Percentiles rank a stretch among this genome's conserved stretches.
phyloP scores from a whole-genome alignment of 2,329 filamentous ascomycete species.

The Fusarium pseudoanthophilum region DNA sequence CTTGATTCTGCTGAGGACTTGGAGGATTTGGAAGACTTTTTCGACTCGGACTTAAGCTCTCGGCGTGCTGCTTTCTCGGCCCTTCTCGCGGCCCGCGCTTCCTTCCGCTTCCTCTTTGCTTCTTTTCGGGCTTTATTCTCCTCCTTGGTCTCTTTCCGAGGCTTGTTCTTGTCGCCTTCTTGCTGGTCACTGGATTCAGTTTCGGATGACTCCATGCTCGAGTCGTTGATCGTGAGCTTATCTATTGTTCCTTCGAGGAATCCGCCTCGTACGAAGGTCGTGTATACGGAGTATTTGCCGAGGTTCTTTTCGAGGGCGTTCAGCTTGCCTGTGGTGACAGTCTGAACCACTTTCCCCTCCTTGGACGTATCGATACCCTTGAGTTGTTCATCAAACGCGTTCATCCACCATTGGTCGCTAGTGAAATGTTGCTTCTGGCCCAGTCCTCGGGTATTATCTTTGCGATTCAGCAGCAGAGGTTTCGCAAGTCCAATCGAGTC shows the following conservation, averaged over 20 bases:
- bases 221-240: constrained; percentile 42
- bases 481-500: constrained; percentile 81
- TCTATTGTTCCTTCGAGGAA: constrained; percentile 76
- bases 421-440: constrained; percentile 77
- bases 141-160: constrained; percentile 56
- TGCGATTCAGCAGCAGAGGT: constrained; percentile 84
- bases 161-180: constrained; percentile 34
- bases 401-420: constrained; percentile 95
- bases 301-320: constrained; percentile 66
- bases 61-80: constrained; percentile 39
- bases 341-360: constrained; percentile 66
- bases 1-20: constrained; percentile 46
- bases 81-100: constrained; percentile 39
- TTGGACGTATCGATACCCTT: constrained; percentile 77
- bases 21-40: constrained; percentile 42
- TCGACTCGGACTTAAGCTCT: constrained; percentile 40
- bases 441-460: constrained; percentile 82
- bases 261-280: constrained; percentile 86
- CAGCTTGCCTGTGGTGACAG: constrained; percentile 63
- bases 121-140: constrained; percentile 53
- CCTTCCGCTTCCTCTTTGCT: constrained; percentile 47
- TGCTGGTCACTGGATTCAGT: constrained; percentile 49
- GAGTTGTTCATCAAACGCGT: constrained; percentile 90
- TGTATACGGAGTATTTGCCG: constrained; percentile 76
- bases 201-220: constrained; percentile 43